Conservation (phyloP, 192 early-diverging fungal species). For the Coemansia sp. region DNA sequence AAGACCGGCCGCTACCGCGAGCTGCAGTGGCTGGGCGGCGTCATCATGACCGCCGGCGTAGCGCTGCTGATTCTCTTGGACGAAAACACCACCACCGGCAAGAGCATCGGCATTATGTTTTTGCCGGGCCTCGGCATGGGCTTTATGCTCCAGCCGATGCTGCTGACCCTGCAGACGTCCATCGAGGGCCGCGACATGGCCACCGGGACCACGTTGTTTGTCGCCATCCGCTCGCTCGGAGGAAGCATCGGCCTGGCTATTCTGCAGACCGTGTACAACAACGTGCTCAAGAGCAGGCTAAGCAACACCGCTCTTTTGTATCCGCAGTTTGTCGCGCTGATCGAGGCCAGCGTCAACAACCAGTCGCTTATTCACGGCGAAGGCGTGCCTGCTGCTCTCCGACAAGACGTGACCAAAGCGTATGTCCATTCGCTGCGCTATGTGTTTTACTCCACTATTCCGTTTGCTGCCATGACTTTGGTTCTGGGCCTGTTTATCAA, state of each 20-base stretch:
- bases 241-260: conserved; percentile 61
- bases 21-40: conserved; percentile 58
- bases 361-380: conserved; percentile 32
- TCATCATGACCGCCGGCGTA: conserved; percentile 53
- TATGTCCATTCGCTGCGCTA: conserved; percentile 59
- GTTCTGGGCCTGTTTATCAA: conserved; percentile 54
- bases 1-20: conserved; percentile 55
- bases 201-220: conserved; percentile 60
- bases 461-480: conserved; percentile 56
- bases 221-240: conserved; percentile 65
- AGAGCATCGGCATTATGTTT: conserved; percentile 57
- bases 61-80: conserved; percentile 59
- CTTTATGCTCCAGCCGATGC: conserved; percentile 58
- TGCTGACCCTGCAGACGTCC: conserved; percentile 70
- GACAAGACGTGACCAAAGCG: conserved; percentile 23
- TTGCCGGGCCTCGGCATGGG: conserved; percentile 61
- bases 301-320: background rate
- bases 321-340: conserved; percentile 15
- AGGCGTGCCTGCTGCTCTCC: conserved; percentile 31
- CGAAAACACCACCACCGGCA: conserved; percentile 51
- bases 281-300: conserved; percentile 24
- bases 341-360: conserved; percentile 29
- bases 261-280: conserved; percentile 58
- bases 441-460: conserved; percentile 59
- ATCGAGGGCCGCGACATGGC: conserved; percentile 62